Evolutionary conservation across 208 protist genomes (phyloP), one percentile per base, ranked within the genome.

Genomic region (Crithidia sp.): DNA sequence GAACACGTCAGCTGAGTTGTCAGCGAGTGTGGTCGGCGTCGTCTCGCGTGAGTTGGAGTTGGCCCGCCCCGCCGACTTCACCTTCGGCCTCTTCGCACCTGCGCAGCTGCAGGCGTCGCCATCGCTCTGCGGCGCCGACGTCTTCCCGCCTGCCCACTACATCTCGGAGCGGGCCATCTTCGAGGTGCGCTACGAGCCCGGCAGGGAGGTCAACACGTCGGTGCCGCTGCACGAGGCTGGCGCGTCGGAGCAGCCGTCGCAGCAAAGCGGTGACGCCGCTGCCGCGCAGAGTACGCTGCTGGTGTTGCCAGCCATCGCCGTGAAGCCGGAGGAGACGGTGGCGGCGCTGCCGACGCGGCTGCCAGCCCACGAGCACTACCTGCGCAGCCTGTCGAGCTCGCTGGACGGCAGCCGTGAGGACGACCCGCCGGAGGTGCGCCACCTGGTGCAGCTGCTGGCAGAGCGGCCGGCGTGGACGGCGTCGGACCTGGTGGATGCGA

Each of bases 21-120:
- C 47, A 6, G 77, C 72, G 59, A 81, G 83, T 54, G 89, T 94
- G 3, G 54, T 94, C 10, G 91, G 91, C 7, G 84, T 96, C 36
- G 87, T 96, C 16, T 96, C 91, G 63, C 79, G 91, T 4, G 85
- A 94, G 67, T 55, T 94, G 64, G 67, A 84, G 58, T 65, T 96
- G 65, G 69, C 74, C 16, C 78, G 88, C 43, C 91, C 91, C 1
- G 91, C 91, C 3, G 91, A 96, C 79, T 94, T 94, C 59, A 79
- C 77, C 39, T 92, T 93, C 72, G 56, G 77, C 8, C 78, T 85
- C 41, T 90, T 87, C 64, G 83, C 81, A 14, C 50, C 62, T 7
- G 72, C 81, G 52, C 59, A 86, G 53, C 61, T 77, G 59, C 54
- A 14, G 49, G 63, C 62, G 19, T 66, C 71, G 9, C 85, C 89